Evolutionary conservation across 192 early-diverging fungal species (phyloP).

Genomic region (Dissophora globulifera): DNA sequence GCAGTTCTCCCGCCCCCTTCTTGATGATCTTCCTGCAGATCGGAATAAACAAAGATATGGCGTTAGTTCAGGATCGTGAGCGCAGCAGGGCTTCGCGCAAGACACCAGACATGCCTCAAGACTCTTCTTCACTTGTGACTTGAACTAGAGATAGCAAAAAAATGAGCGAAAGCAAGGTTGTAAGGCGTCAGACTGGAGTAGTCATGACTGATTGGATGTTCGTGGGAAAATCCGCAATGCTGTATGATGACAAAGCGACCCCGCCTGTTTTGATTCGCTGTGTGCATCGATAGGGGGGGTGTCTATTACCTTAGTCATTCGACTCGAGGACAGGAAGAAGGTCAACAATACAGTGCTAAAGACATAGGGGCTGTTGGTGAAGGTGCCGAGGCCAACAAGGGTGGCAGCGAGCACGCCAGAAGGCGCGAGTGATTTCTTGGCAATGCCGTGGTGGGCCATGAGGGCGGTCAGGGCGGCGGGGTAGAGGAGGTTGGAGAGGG

Average conservation of each 20-base stretch:
- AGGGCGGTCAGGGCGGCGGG: constrained; percentile 60
- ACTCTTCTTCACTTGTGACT: constrained; percentile 40
- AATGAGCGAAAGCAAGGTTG: no score
- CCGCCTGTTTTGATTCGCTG: background rate
- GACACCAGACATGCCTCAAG: constrained; percentile 27
- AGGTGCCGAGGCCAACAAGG: constrained; percentile 78
- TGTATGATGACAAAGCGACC: no score
- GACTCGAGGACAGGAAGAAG: constrained; percentile 78
- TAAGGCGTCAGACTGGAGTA: no score
- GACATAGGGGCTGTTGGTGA: constrained; percentile 69
- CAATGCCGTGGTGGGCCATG: constrained; percentile 66
- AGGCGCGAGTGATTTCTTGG: constrained; percentile 74
- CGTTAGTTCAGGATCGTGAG: no score
- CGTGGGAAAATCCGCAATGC: background rate
- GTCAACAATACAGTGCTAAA: constrained; percentile 75
- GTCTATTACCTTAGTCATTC: constrained; percentile 65
- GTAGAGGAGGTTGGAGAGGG: constrained; percentile 42
- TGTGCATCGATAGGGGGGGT: no score
- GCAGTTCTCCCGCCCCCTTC: constrained; percentile 58
- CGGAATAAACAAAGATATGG: no score
- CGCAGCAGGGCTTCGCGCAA: no score
- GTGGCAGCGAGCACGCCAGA: constrained; percentile 80
- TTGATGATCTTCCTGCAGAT: constrained; percentile 53
- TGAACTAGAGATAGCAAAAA: constrained; percentile 18
- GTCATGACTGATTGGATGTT: background rate